Conservation (phyloP, 164 flowering plant genomes). For the Vitis rupestris region DNA sequence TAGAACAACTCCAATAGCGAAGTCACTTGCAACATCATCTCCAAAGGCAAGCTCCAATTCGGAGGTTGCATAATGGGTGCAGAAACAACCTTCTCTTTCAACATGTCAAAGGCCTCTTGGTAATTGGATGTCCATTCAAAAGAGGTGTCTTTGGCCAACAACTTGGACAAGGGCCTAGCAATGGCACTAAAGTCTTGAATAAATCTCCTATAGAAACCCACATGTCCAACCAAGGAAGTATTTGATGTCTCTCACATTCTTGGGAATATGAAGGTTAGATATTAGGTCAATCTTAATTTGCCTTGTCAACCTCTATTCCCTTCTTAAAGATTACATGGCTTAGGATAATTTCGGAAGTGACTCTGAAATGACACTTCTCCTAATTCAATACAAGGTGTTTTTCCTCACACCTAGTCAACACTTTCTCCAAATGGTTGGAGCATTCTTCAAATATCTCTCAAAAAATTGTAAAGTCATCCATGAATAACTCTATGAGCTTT, state of each 20-base stretch:
- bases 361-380: too few relatives aligned
- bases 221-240: not conserved
- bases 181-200: not conserved
- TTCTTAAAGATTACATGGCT: too few relatives aligned
- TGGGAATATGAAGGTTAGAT: not conserved
- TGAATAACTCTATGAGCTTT: too few relatives aligned
- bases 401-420: too few relatives aligned
- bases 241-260: not conserved
- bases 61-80: not conserved
- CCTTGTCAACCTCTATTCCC: too few relatives aligned
- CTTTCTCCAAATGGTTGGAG: too few relatives aligned
- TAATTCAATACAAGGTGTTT: too few relatives aligned
- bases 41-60: not conserved
- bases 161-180: not conserved
- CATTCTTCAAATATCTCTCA: too few relatives aligned
- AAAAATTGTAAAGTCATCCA: too few relatives aligned
- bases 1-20: not conserved
- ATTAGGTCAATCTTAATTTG: too few relatives aligned
- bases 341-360: too few relatives aligned
- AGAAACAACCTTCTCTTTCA: not conserved
- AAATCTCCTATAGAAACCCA: not conserved
- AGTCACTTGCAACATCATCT: not conserved
- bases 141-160: not conserved
- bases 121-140: not conserved
- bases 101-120: not conserved